Evolutionary conservation across 2,329 filamentous ascomycete species (phyloP), one percentile per base, ranked within the genome.

Genomic region (Dothiorella sarmentorum): DNA sequence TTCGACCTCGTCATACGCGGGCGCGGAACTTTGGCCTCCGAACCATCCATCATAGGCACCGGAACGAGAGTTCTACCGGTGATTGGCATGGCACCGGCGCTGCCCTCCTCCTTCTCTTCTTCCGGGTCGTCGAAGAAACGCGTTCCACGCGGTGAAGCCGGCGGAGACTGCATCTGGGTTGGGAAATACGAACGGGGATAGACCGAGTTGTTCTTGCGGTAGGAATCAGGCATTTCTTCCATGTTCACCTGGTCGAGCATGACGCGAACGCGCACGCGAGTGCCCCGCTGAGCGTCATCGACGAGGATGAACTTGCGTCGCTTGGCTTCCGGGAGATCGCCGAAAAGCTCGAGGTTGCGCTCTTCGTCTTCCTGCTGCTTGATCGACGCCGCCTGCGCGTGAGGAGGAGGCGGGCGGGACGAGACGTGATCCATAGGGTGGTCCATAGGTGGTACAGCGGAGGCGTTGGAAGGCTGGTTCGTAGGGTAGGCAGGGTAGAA

Each of bases 281-380:
- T 87, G 55, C 88, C 88, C 33, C 90, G 87, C 62, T 91, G 88
- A 55, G 85, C 86, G 72, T 97, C 93, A 64, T 97, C 92, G 26
- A 97, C 91, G 9, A 97, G 84, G 65, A 97, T 96, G 74, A 97
- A 97, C 75, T 97, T 97, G 70, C 93, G 88, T 69, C 91, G 90
- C 77, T 96, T 96, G 55, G 88, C 86, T 68, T 94, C 91, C 1
- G 92, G 91, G 55, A 96, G 83, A 64, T 94, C 88, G 49, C 91
- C 90, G 72, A 97, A 97, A 43, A 97, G 83, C 49, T 86, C 85
- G 15, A 85, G 82, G 55, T 80, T 87, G 77, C 72, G 70, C 61
- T 84, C 82, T 67, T 86, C 80, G 62, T 81, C 78, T 60, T 82
- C 79, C 64, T 82, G 75, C 63, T 76, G 75, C 27, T 71, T 72